A percentile compares a stretch with the other conserved stretches of the same genome.
These are phyloP conservation scores for Colletotrichum tropicicola DNA, from an alignment of 2,329 filamentous ascomycete species.

Conservation along the genomic window DNA sequence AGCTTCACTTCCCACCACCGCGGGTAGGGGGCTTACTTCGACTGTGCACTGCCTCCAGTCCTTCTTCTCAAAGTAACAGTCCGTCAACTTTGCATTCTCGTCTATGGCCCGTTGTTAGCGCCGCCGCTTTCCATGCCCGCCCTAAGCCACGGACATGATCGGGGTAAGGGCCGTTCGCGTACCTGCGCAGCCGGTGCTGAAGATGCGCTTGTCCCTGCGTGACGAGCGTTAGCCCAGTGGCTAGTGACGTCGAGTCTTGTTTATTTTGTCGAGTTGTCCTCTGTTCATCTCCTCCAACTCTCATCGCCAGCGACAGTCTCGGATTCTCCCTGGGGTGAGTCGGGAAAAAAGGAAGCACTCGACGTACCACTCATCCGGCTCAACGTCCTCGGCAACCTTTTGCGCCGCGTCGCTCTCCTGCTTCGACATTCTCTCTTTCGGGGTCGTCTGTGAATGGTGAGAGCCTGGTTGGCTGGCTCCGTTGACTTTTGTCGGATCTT, in stretches of 20 bases:
- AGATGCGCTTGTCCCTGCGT: conserved; percentile 94
- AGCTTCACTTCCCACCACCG: not conserved
- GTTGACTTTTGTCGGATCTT: not conserved
- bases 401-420: conserved; percentile 54
- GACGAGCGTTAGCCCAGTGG: not conserved
- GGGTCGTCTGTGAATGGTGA: not conserved
- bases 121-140: not conserved
- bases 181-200: conserved; percentile 95
- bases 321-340: not conserved
- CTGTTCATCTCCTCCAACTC: not conserved
- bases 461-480: too few species aligned
- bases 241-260: not conserved
- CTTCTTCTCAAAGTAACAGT: conserved; percentile 96
- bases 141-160: not conserved
- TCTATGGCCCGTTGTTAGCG: conserved; percentile 56
- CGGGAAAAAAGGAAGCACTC: not conserved
- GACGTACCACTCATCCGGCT: conserved; percentile 92
- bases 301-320: not conserved
- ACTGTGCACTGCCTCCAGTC: conserved; percentile 91
- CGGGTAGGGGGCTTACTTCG: conserved; percentile 71
- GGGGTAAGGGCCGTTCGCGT: conserved; percentile 40
- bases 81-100: conserved; percentile 89
- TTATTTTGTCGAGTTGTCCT: not conserved
- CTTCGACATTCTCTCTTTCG: conserved; percentile 58
- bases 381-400: conserved; percentile 72